Evolutionary conservation across 108 stramenopile genomes (phyloP), one percentile per base, ranked within the genome.

Genomic region (Nannochloropsis oceanica): DNA sequence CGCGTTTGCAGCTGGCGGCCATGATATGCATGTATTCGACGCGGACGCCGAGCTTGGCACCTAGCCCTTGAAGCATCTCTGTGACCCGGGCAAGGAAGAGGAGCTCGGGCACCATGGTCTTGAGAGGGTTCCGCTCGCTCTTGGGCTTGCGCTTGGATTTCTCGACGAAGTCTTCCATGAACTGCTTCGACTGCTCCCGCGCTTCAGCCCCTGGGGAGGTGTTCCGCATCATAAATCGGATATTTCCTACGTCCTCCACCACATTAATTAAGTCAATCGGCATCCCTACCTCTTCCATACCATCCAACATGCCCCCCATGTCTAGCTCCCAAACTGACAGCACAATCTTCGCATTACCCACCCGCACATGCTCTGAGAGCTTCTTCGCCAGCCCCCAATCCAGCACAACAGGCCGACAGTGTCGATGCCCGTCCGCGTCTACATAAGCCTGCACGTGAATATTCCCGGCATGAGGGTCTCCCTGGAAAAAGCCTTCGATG

Each of bases 351-450:
- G 14, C 43, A 44, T 44, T 24, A 18, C 24, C 84, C 14, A 26
- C 25, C 12, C 24, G 84, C 26, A 81, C 26, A 25, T 82, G 82
- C 79, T 88, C 85, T 26, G 84, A 81, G 11, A 88, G 82, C 79
- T 79, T 44, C 84, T 88, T 88, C 18, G 84, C 88, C n/a, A 88
- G 85, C 5, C 88, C 88, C 88, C 88, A 88, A 79, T 88, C 88
- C 14, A 88, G 81, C 43, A 88, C 81, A 25, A 88, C 88, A 25
- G 88, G 88, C 43, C 59, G 42, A 8, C 82, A 80, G 11, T 43
- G 10, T 79, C 11, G 44, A 11, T 25, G n/a, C 8, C 83, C 84
- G 8, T 44, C 84, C 80, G 25, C 24, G 79, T 44, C 26, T 2
- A 0, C 73, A 27, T 13, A 8, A 50, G 82, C 59, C 83, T 87